Conservation (phyloP, 78 protist genomes). For the Dictyostelium firmibasis region DNA sequence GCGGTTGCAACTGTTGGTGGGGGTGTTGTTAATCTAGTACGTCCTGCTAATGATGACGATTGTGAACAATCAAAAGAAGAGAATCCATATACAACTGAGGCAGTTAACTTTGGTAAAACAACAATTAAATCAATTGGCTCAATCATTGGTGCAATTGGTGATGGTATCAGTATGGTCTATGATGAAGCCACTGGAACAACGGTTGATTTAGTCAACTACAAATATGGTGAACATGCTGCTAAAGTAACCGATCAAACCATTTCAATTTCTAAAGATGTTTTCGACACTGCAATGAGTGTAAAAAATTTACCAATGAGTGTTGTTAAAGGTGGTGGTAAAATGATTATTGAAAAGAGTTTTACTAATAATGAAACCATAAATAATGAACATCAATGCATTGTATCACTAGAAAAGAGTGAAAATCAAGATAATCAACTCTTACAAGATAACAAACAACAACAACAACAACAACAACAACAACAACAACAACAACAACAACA, state of each 20-base stretch:
- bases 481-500: background rate
- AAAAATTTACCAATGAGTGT: constrained; percentile 9
- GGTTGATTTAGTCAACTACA: constrained; percentile 21
- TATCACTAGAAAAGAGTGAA: background rate
- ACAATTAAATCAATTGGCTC: constrained; percentile 31
- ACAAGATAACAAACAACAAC: too few species aligned
- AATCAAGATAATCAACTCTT: background rate
- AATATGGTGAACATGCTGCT: constrained; percentile 59
- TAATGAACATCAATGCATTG: background rate
- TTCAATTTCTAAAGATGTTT: constrained; percentile 6
- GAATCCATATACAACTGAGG: background rate
- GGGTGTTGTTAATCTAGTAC: constrained; percentile 31
- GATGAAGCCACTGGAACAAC: constrained; percentile 40
- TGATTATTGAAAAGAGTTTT: background rate
- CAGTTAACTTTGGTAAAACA: constrained; percentile 50
- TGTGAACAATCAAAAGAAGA: background rate
- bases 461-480: background rate
- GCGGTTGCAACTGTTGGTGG: constrained; percentile 41
- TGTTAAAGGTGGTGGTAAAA: constrained; percentile 12
- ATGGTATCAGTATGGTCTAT: constrained; percentile 10
- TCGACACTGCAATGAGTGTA: constrained; percentile 33
- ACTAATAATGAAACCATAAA: background rate
- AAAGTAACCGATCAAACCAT: constrained; percentile 6
- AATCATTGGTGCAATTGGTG: constrained; percentile 21
- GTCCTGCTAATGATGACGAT: background rate